Evolutionary conservation across 2,329 filamentous ascomycete species (phyloP).

Genomic region (Penicillium sp.): DNA sequence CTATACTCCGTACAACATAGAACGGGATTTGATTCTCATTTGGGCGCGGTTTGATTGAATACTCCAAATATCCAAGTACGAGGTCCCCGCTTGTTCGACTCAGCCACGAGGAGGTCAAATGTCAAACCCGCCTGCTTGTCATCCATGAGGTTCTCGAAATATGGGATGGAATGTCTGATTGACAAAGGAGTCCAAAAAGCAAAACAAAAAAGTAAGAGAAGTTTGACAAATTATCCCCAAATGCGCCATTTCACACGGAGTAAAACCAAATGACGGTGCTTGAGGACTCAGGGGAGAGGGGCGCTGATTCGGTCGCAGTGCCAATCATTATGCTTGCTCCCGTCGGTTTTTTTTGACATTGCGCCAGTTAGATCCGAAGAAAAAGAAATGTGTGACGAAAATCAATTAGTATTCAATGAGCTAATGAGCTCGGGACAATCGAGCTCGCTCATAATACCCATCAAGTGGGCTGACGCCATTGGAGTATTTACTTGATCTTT

Average conservation of each 20-base stretch:
- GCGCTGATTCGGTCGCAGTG: slow-evolving; percentile 16
- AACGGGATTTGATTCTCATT: slow-evolving; percentile 11
- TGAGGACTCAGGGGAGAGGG: background rate
- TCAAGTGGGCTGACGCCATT: slow-evolving; percentile 18
- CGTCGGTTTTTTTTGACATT: slow-evolving; percentile 15
- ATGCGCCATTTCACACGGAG: background rate
- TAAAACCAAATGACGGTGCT: background rate
- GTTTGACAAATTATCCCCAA: slow-evolving; percentile 6
- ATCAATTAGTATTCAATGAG: no score
- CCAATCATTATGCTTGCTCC: slow-evolving; percentile 20
- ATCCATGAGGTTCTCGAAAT: slow-evolving; percentile 1
- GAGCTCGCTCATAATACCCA: background rate
- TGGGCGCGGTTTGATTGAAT: slow-evolving; percentile 14
- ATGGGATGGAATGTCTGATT: slow-evolving; percentile 11
- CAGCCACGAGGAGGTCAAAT: slow-evolving; percentile 21
- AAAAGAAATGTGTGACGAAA: slow-evolving; percentile 7
- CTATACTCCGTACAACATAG: no score
- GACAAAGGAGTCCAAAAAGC: slow-evolving; percentile 10
- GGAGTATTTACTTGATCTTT: slow-evolving; percentile 1
- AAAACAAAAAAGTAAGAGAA: background rate
- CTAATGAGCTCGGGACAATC: background rate
- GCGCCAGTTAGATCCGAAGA: slow-evolving; percentile 18
- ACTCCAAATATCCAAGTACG: slow-evolving; percentile 6
- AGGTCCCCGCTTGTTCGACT: slow-evolving; percentile 23
- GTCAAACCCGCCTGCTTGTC: slow-evolving; percentile 16